Base-by-base conservation (phyloP, 108 stramenopile genomes). In the Cyclotella distinguenda region DNA sequence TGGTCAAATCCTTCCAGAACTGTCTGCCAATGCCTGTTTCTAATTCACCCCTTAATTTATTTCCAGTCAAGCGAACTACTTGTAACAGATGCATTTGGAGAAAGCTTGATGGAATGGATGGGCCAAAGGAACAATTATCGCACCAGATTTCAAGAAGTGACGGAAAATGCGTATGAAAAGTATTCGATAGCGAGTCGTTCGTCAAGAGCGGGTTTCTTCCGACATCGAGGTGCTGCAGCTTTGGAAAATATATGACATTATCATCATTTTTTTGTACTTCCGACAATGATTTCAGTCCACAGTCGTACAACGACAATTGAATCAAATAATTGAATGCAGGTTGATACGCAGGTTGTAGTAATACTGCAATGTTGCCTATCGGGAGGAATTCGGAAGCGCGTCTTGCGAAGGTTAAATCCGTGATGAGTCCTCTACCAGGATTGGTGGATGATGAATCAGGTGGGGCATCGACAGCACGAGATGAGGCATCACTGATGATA, bases 261-360 rank as follows among this genome's bases (percentile, higher is more conserved):
- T 43, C 34, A 21, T 57, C 58, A 12, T 30, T 28, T 12, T 35
- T 4, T 13, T 77, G 73, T 6, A 86, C 60, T 9, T 66, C 74
- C 9, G 45, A 48, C 34, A 84, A 49, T 35, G 70, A 61, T 35
- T 38, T 46, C 22, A 87, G 69, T 7, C 74, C 64, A 46, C 86
- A 87, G 35, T 84, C 86, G 39, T 87, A 87, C 11, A 87, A 42
- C n/a, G 78, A 81, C 18, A 87, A 21, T n/a, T 49, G 56, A 26
- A 73, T 40, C 45, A 87, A 60, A 44, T 75, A 22, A 39, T 68
- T 44, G 7, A 84, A 58, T 48, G 82, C 74, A 3, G 83, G 82
- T 18, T 46, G 49, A 55, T 68, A 79, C 16, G 35, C 10, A 6
- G 85, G 85, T 55, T 76, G 67, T 35, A 81, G 82, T 1, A 87